Evolutionary conservation across 1,284 basidiomycete species (phyloP).

Genomic region (Leccinum colubrinum): DNA sequence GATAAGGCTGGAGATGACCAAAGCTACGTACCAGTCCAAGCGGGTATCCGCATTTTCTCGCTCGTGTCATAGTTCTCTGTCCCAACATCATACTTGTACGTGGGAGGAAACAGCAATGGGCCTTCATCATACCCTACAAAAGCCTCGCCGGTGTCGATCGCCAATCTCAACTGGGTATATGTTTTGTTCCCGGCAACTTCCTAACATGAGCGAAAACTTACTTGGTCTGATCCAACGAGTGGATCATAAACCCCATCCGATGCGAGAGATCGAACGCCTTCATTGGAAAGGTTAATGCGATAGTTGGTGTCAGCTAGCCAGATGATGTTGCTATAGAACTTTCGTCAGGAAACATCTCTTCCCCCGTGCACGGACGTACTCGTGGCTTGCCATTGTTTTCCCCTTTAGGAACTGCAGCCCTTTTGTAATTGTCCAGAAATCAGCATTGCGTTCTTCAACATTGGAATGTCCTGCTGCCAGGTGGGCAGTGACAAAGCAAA

Average conservation of each 20-base stretch:
- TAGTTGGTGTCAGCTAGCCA: conserved; percentile 98
- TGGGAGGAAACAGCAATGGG: conserved; percentile 84
- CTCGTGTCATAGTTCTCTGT: conserved; percentile 92
- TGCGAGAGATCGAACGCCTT: conserved; percentile 68
- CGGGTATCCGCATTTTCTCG: conserved; percentile 95
- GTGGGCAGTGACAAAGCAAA: conserved; percentile 96
- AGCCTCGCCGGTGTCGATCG: conserved; percentile 66
- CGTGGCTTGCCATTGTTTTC: conserved; percentile 85
- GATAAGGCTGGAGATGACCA: background rate
- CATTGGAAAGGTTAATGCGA: conserved; percentile 85
- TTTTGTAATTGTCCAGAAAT: conserved; percentile 85
- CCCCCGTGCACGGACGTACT: conserved; percentile 51
- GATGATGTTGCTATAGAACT: conserved; percentile 67
- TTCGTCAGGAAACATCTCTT: conserved; percentile 10
- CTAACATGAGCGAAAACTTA: conserved; percentile 29
- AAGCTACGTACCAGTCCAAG: conserved; percentile 84
- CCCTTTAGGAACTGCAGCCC: conserved; percentile 88
- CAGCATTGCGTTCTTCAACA: conserved; percentile 87
- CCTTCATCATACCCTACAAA: conserved; percentile 91
- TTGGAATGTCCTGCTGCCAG: conserved; percentile 93
- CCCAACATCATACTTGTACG: conserved; percentile 84
- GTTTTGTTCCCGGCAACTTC: background rate
- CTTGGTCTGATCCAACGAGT: conserved; percentile 85
- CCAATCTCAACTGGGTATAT: conserved; percentile 57
- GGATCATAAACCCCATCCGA: conserved; percentile 66